phyloP scores from a whole-genome alignment of 768 basidiomycete genomes.

The Amanita jacksonii region DNA sequence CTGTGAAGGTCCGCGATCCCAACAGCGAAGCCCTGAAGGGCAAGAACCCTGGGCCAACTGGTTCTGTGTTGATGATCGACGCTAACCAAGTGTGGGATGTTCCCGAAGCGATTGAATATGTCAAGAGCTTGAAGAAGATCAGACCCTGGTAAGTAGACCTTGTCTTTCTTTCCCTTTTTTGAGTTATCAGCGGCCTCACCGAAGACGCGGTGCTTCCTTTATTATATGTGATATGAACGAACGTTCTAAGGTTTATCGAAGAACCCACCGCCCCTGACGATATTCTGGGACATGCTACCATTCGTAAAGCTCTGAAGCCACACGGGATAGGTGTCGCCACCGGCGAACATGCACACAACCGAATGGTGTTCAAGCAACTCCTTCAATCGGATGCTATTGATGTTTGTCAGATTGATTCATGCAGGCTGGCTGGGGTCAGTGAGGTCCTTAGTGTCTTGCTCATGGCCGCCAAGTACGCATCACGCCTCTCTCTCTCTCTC shows the following conservation, averaged over 20 bases:
- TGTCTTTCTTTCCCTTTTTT: too few species aligned
- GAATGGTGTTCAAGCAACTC: constrained; percentile 93
- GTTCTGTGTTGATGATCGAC: constrained; percentile 93
- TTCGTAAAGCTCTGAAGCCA: constrained; percentile 69
- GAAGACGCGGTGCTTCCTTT: too few species aligned
- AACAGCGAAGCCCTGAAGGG: constrained; percentile 54
- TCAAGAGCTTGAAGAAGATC: constrained; percentile 64
- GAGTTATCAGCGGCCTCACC: too few species aligned
- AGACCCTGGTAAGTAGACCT: constrained; percentile 88
- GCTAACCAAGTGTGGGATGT: constrained; percentile 98
- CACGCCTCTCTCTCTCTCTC: too few species aligned
- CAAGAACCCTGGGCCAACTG: constrained; percentile 93
- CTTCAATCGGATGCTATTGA: constrained; percentile 89
- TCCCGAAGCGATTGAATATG: constrained; percentile 85
- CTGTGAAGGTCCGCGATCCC: constrained; percentile 47
- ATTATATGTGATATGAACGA: neutral
- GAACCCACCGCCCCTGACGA: constrained; percentile 92
- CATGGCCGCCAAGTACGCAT: constrained; percentile 75
- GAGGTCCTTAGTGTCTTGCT: constrained; percentile 86
- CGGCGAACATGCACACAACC: constrained; percentile 91
- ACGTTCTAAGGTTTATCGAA: constrained; percentile 68
- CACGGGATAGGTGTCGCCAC: constrained; percentile 86
- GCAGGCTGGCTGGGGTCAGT: constrained; percentile 86
- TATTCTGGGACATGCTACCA: constrained; percentile 74
- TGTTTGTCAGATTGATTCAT: constrained; percentile 92